phyloP scores from a whole-genome alignment of 2,329 filamentous ascomycete genomes.

The Ophiocordyceps robertsii region DNA sequence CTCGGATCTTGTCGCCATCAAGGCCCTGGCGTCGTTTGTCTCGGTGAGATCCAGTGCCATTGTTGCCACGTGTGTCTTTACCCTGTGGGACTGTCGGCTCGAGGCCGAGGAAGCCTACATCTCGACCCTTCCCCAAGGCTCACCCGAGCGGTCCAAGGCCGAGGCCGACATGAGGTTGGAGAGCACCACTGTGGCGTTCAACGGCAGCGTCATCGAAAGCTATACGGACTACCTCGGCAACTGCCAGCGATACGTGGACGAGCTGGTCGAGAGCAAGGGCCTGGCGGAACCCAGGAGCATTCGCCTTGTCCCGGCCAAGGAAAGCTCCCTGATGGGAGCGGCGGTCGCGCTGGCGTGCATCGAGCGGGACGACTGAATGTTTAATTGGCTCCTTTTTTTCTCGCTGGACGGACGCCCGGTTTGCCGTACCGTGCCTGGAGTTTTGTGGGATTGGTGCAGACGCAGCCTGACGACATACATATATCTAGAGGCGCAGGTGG shows the following conservation, averaged over 20 bases:
- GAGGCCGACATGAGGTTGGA: conserved; percentile 35
- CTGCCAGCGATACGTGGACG: conserved; percentile 51
- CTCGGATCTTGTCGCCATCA: conserved; percentile 37
- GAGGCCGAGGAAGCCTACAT: conserved; percentile 28
- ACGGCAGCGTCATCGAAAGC: conserved; percentile 67
- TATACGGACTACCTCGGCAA: conserved; percentile 54
- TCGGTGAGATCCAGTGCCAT: conserved; percentile 45
- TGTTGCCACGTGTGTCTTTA: conserved; percentile 43
- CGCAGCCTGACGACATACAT: no score
- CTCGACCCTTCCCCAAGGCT: conserved; percentile 14
- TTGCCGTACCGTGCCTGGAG: no score
- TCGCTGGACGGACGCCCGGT: background rate
- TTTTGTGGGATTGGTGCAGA: no score
- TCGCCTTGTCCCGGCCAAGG: conserved; percentile 53
- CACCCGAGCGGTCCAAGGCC: conserved; percentile 26
- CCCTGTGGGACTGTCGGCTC: conserved; percentile 43
- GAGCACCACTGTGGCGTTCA: conserved; percentile 56
- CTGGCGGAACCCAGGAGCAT: conserved; percentile 30
- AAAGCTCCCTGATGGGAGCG: conserved; percentile 64
- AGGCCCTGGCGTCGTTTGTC: conserved; percentile 38
- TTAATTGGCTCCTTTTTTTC: background rate
- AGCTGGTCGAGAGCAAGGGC: conserved; percentile 30
- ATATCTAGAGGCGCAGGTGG: no score
- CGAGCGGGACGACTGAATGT: conserved; percentile 6
- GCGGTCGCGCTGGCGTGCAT: conserved; percentile 51